Conservation (phyloP, 352 stramenopile genomes). For the Halophytophthora batemanensis region DNA sequence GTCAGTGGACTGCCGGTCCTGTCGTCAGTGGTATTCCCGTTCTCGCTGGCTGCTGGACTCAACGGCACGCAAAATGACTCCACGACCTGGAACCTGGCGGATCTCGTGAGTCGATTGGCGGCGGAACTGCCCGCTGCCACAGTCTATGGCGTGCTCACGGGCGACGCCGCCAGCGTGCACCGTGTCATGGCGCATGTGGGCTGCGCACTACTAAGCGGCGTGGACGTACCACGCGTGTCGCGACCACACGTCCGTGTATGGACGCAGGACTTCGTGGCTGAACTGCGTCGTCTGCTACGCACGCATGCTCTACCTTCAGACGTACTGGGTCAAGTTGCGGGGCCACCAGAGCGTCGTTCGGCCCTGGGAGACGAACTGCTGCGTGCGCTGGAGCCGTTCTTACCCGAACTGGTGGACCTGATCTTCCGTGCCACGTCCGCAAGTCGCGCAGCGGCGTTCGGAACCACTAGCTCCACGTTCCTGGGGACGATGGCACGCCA, state of each 20-base stretch:
- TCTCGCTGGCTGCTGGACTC: slow-evolving; percentile 37
- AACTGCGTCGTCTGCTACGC: slow-evolving; percentile 45
- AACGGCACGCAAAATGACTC: slow-evolving; percentile 33
- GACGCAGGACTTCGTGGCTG: slow-evolving; percentile 40
- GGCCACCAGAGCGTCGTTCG: slow-evolving; percentile 17
- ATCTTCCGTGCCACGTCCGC: slow-evolving; percentile 62
- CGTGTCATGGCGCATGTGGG: slow-evolving; percentile 55
- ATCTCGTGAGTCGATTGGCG: slow-evolving; percentile 45
- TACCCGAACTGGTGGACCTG: slow-evolving; percentile 51
- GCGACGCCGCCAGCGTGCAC: slow-evolving; percentile 46
- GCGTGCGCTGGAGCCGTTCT: slow-evolving; percentile 48
- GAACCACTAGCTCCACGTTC: slow-evolving; percentile 42
- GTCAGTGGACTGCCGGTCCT: slow-evolving; percentile 33
- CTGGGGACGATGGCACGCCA: slow-evolving; percentile 49
- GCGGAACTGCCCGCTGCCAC: slow-evolving; percentile 44
- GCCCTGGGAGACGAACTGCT: slow-evolving; percentile 45
- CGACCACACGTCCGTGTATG: slow-evolving; percentile 53
- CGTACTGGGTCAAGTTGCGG: slow-evolving; percentile 31
- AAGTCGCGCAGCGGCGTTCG: slow-evolving; percentile 46
- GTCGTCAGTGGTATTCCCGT: slow-evolving; percentile 55
- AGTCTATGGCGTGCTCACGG: slow-evolving; percentile 51
- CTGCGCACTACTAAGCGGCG: slow-evolving; percentile 52
- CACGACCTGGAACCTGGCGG: slow-evolving; percentile 61
- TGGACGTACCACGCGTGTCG: slow-evolving; percentile 60
- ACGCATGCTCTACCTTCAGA: slow-evolving; percentile 28